Evolutionary conservation across 441 rosid genomes (phyloP).

Genomic region (Euphorbia celastroides): DNA sequence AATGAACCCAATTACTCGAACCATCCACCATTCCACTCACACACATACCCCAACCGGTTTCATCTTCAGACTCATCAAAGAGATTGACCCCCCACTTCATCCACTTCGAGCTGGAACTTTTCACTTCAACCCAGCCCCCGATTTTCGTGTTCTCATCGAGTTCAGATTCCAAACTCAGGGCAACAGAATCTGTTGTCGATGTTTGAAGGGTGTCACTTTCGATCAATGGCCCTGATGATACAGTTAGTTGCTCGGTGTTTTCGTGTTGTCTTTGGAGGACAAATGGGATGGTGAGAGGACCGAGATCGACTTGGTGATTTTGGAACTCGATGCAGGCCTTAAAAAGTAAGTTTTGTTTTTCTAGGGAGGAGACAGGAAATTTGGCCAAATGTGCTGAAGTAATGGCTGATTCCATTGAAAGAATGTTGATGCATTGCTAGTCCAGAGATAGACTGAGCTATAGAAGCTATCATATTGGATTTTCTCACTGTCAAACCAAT

Average conservation of each 20-base stretch:
- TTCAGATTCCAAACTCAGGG: constrained; percentile 58
- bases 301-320: constrained; percentile 32
- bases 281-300: constrained; percentile 51
- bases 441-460: constrained; percentile 58
- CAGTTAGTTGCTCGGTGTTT: constrained; percentile 20
- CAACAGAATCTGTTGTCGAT: constrained; percentile 35
- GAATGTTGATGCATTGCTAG: constrained; percentile 24
- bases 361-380: constrained; percentile 51
- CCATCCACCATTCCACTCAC: constrained; percentile 49
- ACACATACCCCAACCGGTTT: constrained; percentile 66
- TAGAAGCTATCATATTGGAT: constrained; percentile 48
- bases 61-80: constrained; percentile 57
- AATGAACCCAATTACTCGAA: constrained; percentile 32
- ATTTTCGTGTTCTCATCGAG: constrained; percentile 52
- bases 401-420: constrained; percentile 26
- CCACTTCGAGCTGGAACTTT: constrained; percentile 34
- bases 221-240: constrained; percentile 17
- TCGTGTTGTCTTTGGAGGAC: constrained; percentile 29
- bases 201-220: constrained; percentile 20
- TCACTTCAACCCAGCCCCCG: constrained; percentile 74
- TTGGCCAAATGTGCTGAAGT: constrained; percentile 65
- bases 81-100: constrained; percentile 58
- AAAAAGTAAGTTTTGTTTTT: constrained; percentile 49
- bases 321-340: constrained; percentile 49
- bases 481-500: constrained; percentile 57